Base-by-base conservation (phyloP, 2,329 filamentous ascomycete species). In the Septoria linicola region DNA sequence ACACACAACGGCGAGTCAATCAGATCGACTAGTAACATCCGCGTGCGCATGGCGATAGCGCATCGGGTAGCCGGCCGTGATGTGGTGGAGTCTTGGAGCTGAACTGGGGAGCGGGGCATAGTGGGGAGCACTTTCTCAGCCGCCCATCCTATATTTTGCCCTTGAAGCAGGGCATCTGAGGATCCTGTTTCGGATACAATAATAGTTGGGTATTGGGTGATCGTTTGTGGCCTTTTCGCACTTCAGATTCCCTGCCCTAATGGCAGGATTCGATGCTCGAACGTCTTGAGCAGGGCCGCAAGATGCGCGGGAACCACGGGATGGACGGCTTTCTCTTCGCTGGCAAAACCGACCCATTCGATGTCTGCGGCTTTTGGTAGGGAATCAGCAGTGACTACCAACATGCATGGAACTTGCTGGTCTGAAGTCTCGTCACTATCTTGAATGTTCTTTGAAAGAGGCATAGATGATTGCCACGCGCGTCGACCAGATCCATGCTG, bases 301-400 rank as follows among this genome's bases (percentile, higher is more conserved):
- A 63, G 44, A 48, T 63, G 61, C 17, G 40, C 35, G 23, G 48
- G 53, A 25, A 59, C 31, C 13, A 16, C 23, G 14, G 13, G 5
- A 13, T 37, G 21, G 21, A 31, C 19, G 4, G 17, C 5, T 6
- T n/a, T 20, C 8, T 41, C 23, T 7, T 41, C 48, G n/a, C 48
- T 46, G 16, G 56, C 53, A 25, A 37, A 53, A 5, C 56, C 61
- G 16, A 63, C 60, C 91, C 92, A 99, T 73, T 99, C 93, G 8
- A 96, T 81, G 31, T 77, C 76, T 21, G 86, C 85, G 13, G 74
- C 76, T 16, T 88, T 80, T 1, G 93, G 93, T 10, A 99, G 76
- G 58, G 84, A 80, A 36, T 84, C 79, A 1, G 96, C 87, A 64
- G 93, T 83, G 1, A 83, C 85, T 0, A 85, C 80, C 65, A 93